Evolutionary conservation across 257 asterid genomes (phyloP).

Genomic region (Catharanthus roseus): DNA sequence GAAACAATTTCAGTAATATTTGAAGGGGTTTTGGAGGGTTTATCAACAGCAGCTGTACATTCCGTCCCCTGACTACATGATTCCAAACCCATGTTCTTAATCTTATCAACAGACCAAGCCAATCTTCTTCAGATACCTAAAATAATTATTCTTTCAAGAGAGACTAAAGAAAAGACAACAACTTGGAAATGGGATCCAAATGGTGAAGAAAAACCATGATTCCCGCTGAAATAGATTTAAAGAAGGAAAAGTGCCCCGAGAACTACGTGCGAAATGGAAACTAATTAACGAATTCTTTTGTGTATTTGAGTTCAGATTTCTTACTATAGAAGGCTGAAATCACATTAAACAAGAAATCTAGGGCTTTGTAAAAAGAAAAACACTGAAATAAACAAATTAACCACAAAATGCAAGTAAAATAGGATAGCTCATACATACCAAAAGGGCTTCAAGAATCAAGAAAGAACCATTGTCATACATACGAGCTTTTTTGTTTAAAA

Average conservation of each 20-base stretch:
- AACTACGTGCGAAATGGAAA: constrained; percentile 2
- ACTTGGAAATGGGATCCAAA: constrained; percentile 17
- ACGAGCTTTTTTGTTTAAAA: background rate
- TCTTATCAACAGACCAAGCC: constrained; percentile 19
- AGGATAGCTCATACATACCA: too few relatives aligned
- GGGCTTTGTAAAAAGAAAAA: background rate
- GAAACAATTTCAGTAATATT: constrained; percentile 48
- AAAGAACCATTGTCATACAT: background rate
- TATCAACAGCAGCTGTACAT: constrained; percentile 40
- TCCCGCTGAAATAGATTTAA: constrained; percentile 32
- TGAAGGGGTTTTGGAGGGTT: constrained; percentile 45
- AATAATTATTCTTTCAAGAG: constrained; percentile 15
- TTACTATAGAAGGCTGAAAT: constrained; percentile 1
- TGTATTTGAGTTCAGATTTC: background rate
- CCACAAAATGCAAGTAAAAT: background rate
- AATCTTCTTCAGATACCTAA: constrained; percentile 1
- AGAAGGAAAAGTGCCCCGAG: constrained; percentile 19
- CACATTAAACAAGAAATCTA: constrained; percentile 6
- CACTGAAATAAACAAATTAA: constrained; percentile 5
- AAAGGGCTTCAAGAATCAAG: constrained; percentile 1
- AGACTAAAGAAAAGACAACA: constrained; percentile 21
- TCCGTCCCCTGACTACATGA: constrained; percentile 36
- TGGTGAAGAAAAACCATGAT: constrained; percentile 32
- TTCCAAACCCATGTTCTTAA: constrained; percentile 39
- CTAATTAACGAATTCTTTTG: background rate